Evolutionary conservation across 805 yeast species (phyloP).

Genomic region (Yarrowia sp.): DNA sequence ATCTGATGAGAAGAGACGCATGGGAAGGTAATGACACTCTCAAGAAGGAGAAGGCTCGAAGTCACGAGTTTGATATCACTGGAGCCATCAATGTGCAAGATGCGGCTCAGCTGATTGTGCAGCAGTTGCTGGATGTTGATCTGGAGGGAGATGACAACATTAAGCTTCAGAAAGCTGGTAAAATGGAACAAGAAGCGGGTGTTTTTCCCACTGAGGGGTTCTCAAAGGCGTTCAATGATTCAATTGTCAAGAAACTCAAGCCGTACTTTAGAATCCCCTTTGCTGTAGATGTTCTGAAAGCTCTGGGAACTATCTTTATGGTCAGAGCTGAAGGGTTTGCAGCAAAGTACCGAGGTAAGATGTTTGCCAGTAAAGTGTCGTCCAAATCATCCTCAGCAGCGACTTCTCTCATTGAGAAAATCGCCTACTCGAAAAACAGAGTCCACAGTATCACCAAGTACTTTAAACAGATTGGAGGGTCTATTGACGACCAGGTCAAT

Average conservation of each 20-base stretch:
- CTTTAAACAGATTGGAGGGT: not conserved
- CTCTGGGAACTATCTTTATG: conserved; percentile 8
- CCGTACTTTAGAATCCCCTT: conserved; percentile 21
- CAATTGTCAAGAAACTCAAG: not conserved
- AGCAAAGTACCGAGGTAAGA: conserved; percentile 12
- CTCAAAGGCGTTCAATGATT: not conserved
- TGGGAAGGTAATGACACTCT: conserved; percentile 14
- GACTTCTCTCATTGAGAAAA: not conserved
- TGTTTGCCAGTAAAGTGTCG: not conserved
- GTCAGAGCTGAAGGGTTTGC: conserved; percentile 8
- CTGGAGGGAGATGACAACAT: conserved; percentile 23
- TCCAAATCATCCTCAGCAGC: not conserved
- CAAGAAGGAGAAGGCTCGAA: not conserved
- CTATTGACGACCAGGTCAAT: conserved; percentile 23
- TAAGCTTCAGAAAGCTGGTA: conserved; percentile 11
- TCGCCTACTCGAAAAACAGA: not conserved
- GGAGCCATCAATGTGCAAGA: conserved; percentile 17
- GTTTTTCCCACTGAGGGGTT: conserved; percentile 15
- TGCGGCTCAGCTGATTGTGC: not conserved
- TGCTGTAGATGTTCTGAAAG: conserved; percentile 15
- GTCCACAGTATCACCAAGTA: not conserved
- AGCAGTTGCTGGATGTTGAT: conserved; percentile 15
- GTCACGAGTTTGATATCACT: conserved; percentile 2
- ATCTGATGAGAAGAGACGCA: not conserved
- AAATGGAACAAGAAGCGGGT: conserved; percentile 6